A percentile compares a stretch with the other conserved stretches of the same genome.
Conservation (phyloP, 768 basidiomycete genomes). For the Agaricus sinodeliciosus region DNA sequence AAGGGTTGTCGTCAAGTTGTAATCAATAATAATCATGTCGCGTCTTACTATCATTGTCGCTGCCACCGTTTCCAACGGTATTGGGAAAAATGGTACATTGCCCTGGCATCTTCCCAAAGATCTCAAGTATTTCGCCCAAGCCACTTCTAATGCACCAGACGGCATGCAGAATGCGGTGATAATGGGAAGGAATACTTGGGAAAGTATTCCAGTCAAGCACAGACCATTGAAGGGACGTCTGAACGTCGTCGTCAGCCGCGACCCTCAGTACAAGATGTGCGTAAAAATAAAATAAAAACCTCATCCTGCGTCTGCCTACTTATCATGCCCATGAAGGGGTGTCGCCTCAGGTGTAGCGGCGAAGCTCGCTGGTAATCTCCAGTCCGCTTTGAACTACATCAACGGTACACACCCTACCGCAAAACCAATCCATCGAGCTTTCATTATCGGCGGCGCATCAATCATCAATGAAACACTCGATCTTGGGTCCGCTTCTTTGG, state of each 20-base stretch:
- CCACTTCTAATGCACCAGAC: slow-evolving; percentile 56
- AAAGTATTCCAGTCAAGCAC: slow-evolving; percentile 84
- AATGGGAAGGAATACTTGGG: slow-evolving; percentile 98
- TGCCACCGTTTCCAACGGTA: slow-evolving; percentile 81
- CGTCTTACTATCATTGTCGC: slow-evolving; percentile 90
- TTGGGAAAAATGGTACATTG: slow-evolving; percentile 67
- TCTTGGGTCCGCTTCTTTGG: slow-evolving; percentile 34
- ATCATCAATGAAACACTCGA: slow-evolving; percentile 69
- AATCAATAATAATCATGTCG: slow-evolving; percentile 34
- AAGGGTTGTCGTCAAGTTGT: slow-evolving; percentile 1
- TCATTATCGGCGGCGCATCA: slow-evolving; percentile 90
- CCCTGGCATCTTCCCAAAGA: slow-evolving; percentile 90
- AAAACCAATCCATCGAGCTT: slow-evolving; percentile 46
- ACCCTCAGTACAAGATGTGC: slow-evolving; percentile 55
- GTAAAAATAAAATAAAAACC: slow-evolving; percentile 17
- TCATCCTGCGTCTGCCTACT: not conserved
- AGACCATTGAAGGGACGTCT: slow-evolving; percentile 69
- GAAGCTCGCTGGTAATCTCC: slow-evolving; percentile 33
- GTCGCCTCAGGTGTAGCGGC: slow-evolving; percentile 20
- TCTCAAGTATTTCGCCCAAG: slow-evolving; percentile 87
- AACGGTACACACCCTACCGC: slow-evolving; percentile 13
- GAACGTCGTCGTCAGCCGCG: slow-evolving; percentile 75
- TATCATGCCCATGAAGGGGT: not conserved
- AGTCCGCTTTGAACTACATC: slow-evolving; percentile 32
- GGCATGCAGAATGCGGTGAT: slow-evolving; percentile 66